phyloP scores from a whole-genome alignment of 2,329 filamentous ascomycete genomes.

The Keithomyces neogunnii region DNA sequence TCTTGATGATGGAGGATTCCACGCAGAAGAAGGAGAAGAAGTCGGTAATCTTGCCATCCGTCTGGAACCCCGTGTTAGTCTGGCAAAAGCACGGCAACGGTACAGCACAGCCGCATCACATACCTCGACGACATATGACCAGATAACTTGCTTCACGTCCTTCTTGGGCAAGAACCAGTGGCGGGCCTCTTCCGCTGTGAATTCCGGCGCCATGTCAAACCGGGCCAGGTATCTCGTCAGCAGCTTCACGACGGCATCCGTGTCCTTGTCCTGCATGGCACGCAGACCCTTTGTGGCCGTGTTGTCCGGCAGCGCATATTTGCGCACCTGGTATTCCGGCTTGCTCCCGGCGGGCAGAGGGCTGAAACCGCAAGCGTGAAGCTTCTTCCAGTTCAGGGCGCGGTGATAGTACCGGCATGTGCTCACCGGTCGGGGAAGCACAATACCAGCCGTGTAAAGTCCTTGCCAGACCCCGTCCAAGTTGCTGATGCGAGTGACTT shows the following conservation, averaged over 20 bases:
- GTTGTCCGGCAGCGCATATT: slow-evolving; percentile 71
- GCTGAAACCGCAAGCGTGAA: slow-evolving; percentile 91
- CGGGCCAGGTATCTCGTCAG: slow-evolving; percentile 69
- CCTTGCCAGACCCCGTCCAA: slow-evolving; percentile 83
- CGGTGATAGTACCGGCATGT: slow-evolving; percentile 95
- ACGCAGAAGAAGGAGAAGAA: slow-evolving; percentile 97
- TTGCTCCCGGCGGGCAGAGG: slow-evolving; percentile 78
- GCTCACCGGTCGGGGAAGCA: slow-evolving; percentile 84
- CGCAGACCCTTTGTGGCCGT: slow-evolving; percentile 70
- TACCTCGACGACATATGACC: slow-evolving; percentile 85
- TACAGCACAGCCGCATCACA: slow-evolving; percentile 7
- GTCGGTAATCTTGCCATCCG: slow-evolving; percentile 70
- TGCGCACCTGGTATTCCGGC: slow-evolving; percentile 74
- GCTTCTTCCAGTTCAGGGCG: slow-evolving; percentile 88
- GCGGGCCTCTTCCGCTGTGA: slow-evolving; percentile 68
- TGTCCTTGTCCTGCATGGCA: slow-evolving; percentile 69
- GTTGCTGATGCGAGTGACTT: slow-evolving; percentile 90
- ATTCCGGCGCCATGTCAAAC: slow-evolving; percentile 79
- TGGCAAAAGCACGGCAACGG: not conserved
- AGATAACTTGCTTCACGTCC: slow-evolving; percentile 70
- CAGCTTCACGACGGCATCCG: slow-evolving; percentile 65
- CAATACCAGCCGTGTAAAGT: slow-evolving; percentile 87
- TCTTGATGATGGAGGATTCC: slow-evolving; percentile 83
- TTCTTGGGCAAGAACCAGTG: slow-evolving; percentile 78
- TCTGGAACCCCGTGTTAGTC: too few relatives aligned